These are phyloP conservation scores for Sclerospora graminicola DNA, from an alignment of 352 stramenopile genomes.

Conservation along the genomic window DNA sequence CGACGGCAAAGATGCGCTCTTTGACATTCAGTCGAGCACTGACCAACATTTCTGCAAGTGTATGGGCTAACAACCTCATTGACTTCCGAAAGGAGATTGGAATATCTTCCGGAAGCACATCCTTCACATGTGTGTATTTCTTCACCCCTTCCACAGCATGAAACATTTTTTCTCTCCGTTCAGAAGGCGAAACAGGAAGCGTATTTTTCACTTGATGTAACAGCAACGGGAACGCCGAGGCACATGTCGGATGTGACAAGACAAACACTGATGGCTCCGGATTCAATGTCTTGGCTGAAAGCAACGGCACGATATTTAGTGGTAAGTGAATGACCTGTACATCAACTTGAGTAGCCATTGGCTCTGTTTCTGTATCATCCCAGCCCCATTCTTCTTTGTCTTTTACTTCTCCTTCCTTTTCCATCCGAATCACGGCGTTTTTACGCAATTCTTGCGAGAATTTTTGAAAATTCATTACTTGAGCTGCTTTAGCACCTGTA, in stretches of 20 bases:
- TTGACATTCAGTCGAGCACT: slow-evolving; percentile 44
- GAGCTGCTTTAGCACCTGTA: slow-evolving; percentile 4
- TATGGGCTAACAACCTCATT: slow-evolving; percentile 56
- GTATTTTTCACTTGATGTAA: slow-evolving; percentile 34
- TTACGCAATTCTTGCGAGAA: slow-evolving; percentile 26
- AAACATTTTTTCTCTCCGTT: slow-evolving; percentile 1
- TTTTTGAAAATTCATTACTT: slow-evolving; percentile 37
- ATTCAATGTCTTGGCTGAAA: slow-evolving; percentile 27
- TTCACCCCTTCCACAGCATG: slow-evolving; percentile 4
- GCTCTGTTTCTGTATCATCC: not conserved
- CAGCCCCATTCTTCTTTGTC: not conserved
- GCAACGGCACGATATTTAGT: slow-evolving; percentile 41
- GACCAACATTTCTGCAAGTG: slow-evolving; percentile 44
- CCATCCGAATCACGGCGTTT: slow-evolving; percentile 3
- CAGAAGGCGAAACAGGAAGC: slow-evolving; percentile 3
- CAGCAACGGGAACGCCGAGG: slow-evolving; percentile 58
- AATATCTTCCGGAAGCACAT: slow-evolving; percentile 60
- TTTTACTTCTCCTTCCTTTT: slow-evolving; percentile 10
- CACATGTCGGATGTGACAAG: slow-evolving; percentile 51
- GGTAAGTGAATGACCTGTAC: slow-evolving; percentile 47
- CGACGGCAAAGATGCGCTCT: slow-evolving; percentile 61
- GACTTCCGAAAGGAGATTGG: slow-evolving; percentile 44
- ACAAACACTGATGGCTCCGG: slow-evolving; percentile 64
- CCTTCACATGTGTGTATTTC: slow-evolving; percentile 45
- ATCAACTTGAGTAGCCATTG: not conserved